Evolutionary conservation across 768 basidiomycete species (phyloP).

Genomic region (Lactarius akahatsu): DNA sequence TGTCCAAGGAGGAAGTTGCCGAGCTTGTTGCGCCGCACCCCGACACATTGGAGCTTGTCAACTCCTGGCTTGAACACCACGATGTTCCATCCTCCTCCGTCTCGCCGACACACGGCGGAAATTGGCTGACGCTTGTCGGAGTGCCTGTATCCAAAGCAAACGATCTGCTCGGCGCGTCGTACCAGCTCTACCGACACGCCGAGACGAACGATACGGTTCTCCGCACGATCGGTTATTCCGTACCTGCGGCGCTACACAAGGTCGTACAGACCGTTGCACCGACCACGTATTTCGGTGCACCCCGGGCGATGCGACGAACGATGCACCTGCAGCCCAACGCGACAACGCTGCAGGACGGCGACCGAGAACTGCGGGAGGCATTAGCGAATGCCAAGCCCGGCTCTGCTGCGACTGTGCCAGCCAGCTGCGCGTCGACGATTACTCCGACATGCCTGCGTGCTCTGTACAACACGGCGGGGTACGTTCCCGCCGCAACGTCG

Average conservation of each 20-base stretch:
- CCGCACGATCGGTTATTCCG: slow-evolving; percentile 59
- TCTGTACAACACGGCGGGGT: slow-evolving; percentile 37
- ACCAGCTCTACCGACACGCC: slow-evolving; percentile 54
- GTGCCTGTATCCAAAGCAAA: slow-evolving; percentile 59
- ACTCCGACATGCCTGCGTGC: slow-evolving; percentile 6
- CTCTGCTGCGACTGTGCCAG: slow-evolving; percentile 38
- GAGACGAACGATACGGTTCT: slow-evolving; percentile 50
- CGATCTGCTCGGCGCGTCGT: slow-evolving; percentile 56
- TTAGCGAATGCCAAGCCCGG: too few species aligned
- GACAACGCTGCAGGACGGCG: slow-evolving; percentile 19
- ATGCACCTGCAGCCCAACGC: slow-evolving; percentile 54
- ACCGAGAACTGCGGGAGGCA: too few species aligned
- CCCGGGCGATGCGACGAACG: slow-evolving; percentile 52
- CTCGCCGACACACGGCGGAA: slow-evolving; percentile 48
- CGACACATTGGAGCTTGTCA: slow-evolving; percentile 48
- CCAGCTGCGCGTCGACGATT: too few species aligned
- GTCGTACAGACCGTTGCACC: slow-evolving; percentile 63
- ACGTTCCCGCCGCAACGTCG: too few species aligned
- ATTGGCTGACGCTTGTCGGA: slow-evolving; percentile 53
- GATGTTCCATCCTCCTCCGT: slow-evolving; percentile 42
- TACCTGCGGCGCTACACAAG: slow-evolving; percentile 50
- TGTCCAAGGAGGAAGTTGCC: slow-evolving; percentile 58
- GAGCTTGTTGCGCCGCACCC: slow-evolving; percentile 54
- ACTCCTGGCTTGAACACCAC: slow-evolving; percentile 55
- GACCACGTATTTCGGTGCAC: slow-evolving; percentile 58